A percentile compares a stretch with the other conserved stretches of the same genome.
Conservation (phyloP, 257 asterid genomes). For the Jaltomata sinuosa region DNA sequence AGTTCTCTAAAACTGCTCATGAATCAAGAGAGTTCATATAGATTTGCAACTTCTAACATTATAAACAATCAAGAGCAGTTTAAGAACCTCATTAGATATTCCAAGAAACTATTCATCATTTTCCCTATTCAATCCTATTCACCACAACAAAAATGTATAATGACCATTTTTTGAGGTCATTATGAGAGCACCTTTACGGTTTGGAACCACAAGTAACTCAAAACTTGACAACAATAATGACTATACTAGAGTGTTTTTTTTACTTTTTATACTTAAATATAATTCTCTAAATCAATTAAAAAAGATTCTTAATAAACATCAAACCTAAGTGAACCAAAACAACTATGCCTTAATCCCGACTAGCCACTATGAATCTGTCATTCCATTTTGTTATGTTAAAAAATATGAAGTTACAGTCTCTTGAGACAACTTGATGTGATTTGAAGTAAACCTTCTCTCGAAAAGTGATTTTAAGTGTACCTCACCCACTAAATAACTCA, state of each 20-base stretch:
- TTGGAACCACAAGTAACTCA: background rate
- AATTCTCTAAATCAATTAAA: background rate
- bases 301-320: background rate
- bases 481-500: background rate
- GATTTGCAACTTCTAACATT: background rate
- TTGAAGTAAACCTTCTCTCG: background rate
- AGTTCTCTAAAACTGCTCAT: background rate
- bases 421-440: background rate
- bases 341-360: background rate
- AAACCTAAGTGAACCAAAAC: background rate
- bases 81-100: background rate
- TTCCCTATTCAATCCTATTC: background rate
- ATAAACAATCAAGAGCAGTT: background rate
- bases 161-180: background rate
- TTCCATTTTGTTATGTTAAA: background rate
- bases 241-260: background rate
- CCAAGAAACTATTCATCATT: background rate
- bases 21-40: background rate
- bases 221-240: background rate
- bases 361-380: background rate
- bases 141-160: background rate
- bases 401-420: background rate
- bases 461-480: background rate
- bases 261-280: background rate
- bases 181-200: background rate